A percentile compares a stretch with the other conserved stretches of the same genome.
phyloP scores from a whole-genome alignment of 2,329 filamentous ascomycete species.

The Penicillium hordei region DNA sequence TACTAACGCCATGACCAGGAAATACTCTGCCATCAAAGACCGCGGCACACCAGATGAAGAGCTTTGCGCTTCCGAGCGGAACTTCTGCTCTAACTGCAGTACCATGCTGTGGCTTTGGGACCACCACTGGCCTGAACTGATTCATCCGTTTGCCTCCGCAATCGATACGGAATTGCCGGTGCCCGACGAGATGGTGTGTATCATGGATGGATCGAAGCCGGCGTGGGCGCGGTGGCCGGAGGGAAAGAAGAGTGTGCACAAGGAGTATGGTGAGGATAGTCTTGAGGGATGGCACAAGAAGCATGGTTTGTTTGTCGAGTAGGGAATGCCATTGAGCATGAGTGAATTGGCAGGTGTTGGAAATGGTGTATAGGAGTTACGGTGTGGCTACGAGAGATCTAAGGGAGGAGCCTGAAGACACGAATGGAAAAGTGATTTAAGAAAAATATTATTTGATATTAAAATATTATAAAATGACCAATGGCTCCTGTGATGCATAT shows the following conservation, averaged over 20 bases:
- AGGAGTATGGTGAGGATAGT: conserved; percentile 41
- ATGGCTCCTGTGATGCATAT: conserved; percentile 19
- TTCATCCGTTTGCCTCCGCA: conserved; percentile 52
- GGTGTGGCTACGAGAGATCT: not conserved
- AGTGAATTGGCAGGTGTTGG: too few relatives aligned
- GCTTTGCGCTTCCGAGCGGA: conserved; percentile 46
- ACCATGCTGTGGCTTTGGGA: conserved; percentile 52
- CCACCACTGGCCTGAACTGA: conserved; percentile 48
- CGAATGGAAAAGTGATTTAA: not conserved
- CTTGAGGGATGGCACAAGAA: conserved; percentile 51
- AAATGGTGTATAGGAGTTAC: not conserved
- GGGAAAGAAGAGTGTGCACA: conserved; percentile 46
- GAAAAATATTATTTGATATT: not conserved
- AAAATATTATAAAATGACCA: not conserved
- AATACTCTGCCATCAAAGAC: conserved; percentile 48
- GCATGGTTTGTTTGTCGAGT: conserved; percentile 39
- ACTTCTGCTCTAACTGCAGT: conserved; percentile 50
- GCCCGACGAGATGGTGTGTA: conserved; percentile 50
- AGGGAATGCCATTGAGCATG: not conserved
- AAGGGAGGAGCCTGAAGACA: not conserved
- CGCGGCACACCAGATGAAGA: conserved; percentile 43
- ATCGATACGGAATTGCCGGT: conserved; percentile 49
- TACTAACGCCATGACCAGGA: conserved; percentile 30
- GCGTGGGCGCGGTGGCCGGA: conserved; percentile 50
- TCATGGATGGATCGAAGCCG: conserved; percentile 47